Percentiles rank a stretch among this genome's conserved stretches.
Evolutionary conservation across 2,329 filamentous ascomycete genomes (phyloP).

Genomic region (Claviceps pusilla): DNA sequence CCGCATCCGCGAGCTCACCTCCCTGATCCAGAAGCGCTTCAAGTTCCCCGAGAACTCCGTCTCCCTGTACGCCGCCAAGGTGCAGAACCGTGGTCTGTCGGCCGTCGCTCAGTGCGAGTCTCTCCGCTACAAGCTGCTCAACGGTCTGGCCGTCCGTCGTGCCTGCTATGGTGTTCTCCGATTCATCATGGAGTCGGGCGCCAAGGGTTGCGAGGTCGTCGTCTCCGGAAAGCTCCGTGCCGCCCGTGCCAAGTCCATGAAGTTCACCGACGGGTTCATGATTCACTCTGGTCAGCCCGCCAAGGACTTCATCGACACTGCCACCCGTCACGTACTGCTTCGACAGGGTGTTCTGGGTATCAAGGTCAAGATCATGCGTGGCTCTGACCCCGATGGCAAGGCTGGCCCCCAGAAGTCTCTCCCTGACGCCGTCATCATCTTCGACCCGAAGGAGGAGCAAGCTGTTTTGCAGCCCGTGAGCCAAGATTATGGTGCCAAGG

Average conservation of each 20-base stretch:
- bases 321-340: conserved; percentile 97
- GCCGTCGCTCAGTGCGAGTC: conserved; percentile 99
- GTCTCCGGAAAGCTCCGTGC: conserved; percentile 98
- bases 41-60: conserved; percentile 99
- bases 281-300: conserved; percentile 99
- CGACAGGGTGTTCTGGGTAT: conserved; percentile 99
- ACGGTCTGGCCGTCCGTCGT: conserved; percentile 95
- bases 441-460: conserved; percentile 99
- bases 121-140: conserved; percentile 99
- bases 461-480: conserved; percentile 86
- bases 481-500: conserved; percentile 98
- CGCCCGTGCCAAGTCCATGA: conserved; percentile 99
- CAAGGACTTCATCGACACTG: conserved; percentile 98
- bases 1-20: conserved; percentile 99
- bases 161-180: conserved; percentile 99
- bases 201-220: conserved; percentile 99
- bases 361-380: conserved; percentile 99
- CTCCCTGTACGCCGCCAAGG: conserved; percentile 99
- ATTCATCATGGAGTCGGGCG: conserved; percentile 99
- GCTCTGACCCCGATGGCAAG: conserved; percentile 98
- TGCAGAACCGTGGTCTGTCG: conserved; percentile 99
- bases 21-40: conserved; percentile 99
- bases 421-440: conserved; percentile 96
- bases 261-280: conserved; percentile 99
- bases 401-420: conserved; percentile 92